These are phyloP conservation scores for Drechslerella stenobrocha DNA, from an alignment of 2,329 filamentous ascomycete genomes.

Conservation along the genomic window DNA sequence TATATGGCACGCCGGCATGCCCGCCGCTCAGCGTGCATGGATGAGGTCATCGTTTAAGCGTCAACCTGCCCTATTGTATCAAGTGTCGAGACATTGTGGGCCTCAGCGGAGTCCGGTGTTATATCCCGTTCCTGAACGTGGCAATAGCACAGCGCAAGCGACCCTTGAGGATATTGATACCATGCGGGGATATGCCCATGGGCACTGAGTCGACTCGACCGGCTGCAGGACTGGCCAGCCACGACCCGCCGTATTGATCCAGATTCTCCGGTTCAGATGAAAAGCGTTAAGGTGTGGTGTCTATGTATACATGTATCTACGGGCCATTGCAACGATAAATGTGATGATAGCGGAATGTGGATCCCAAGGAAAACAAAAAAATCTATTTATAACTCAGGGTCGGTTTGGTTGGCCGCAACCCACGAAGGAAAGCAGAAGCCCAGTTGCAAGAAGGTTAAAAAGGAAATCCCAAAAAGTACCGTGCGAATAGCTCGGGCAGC, in stretches of 20 bases:
- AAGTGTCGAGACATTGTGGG: slow-evolving; percentile 11
- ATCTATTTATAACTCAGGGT: slow-evolving; percentile 26
- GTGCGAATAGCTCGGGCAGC: slow-evolving; percentile 6
- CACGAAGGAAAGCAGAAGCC: not conserved
- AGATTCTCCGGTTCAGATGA: slow-evolving; percentile 22
- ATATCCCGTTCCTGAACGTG: slow-evolving; percentile 41
- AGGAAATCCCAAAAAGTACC: too few species aligned
- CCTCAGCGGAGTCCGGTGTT: slow-evolving; percentile 20
- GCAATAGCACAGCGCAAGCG: slow-evolving; percentile 5
- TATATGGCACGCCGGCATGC: not conserved
- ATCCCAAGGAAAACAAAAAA: slow-evolving; percentile 17
- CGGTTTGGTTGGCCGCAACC: not conserved
- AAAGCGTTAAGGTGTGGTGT: slow-evolving; percentile 10
- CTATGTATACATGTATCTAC: slow-evolving; percentile 1
- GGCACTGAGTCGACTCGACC: too few species aligned
- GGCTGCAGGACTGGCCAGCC: not conserved
- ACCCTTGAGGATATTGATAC: slow-evolving; percentile 15
- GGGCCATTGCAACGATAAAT: not conserved
- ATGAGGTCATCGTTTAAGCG: slow-evolving; percentile 31
- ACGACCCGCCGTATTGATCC: slow-evolving; percentile 11
- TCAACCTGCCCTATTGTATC: slow-evolving; percentile 28
- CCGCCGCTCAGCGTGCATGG: not conserved
- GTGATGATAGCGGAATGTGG: slow-evolving; percentile 35
- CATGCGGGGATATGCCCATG: slow-evolving; percentile 23
- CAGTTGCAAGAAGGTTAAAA: not conserved